Evolutionary conservation across 1,284 basidiomycete genomes (phyloP), one percentile per base, ranked within the genome.

Genomic region (Sporisorium reilianum): DNA sequence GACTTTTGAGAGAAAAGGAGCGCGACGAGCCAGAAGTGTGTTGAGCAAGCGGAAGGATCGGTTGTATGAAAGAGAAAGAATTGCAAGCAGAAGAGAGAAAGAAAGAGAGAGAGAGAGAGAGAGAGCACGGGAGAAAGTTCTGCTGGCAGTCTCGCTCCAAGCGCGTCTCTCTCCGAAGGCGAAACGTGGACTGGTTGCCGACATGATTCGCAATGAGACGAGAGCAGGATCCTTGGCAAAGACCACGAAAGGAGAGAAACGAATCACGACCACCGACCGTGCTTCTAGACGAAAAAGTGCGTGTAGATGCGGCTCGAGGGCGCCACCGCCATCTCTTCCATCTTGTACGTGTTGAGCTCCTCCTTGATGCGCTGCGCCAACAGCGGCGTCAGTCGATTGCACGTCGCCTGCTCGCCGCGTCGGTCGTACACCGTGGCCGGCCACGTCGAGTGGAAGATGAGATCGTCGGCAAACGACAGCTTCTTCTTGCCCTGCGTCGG

Each of bases 311-410:
- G 80, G 32, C 80, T 82, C 40, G 73, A 66, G 14, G 82, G 73
- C 23, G 97, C 95, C 67, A 97, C 93, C 83, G 94, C 93, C 95
- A 97, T 97, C 87, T 95, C 93, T 86, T 97, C 95, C 92, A 97
- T 93, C 88, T 97, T 97, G 87, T 92, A 97, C 68, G 93, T 94
- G 86, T 97, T 81, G 62, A 81, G 70, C 68, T 80, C 80, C 86
- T 95, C 93, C 88, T 97, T 97, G 86, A 97, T 97, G 74, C 92
- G 89, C 88, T 97, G 93, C 46, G 96, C 96, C 79, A 98, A 87
- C 68, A 92, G 90, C 48, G 96, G 96, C 55, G 96, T 99, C 79
- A 99, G 87, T 34, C 93, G 89, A 87, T 95, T 97, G 90, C 95
- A 97, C 22, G 96, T 98, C 49, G 95, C 95, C 28, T 94, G 94